Conservation (phyloP, 768 basidiomycete genomes). For the Leucocoprinus sp. region DNA sequence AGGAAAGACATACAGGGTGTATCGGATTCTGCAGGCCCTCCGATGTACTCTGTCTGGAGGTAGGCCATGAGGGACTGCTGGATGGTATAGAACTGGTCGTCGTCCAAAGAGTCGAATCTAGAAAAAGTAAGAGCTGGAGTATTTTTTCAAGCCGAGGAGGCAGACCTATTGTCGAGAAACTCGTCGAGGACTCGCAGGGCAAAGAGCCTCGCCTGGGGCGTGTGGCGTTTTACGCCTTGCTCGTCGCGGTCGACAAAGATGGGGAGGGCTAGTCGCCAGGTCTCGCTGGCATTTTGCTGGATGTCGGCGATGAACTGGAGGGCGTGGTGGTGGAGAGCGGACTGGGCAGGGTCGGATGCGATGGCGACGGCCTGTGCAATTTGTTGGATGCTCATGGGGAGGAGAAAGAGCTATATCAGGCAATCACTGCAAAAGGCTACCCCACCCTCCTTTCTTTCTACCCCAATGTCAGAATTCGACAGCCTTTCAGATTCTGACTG, state of each 20-base stretch:
- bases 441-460: background rate
- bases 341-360: conserved; percentile 73
- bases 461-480: conserved; percentile 48
- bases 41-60: conserved; percentile 82
- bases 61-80: conserved; percentile 76
- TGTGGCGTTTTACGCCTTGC: conserved; percentile 60
- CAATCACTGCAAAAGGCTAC: conserved; percentile 10
- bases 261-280: conserved; percentile 76
- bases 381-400: conserved; percentile 64
- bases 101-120: conserved; percentile 62
- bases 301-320: conserved; percentile 74
- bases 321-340: conserved; percentile 74
- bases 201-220: conserved; percentile 69
- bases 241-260: conserved; percentile 59
- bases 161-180: conserved; percentile 79
- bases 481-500: conserved; percentile 74
- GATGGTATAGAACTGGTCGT: conserved; percentile 59
- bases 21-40: conserved; percentile 74
- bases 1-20: conserved; percentile 59
- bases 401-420: background rate
- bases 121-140: conserved; percentile 1
- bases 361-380: conserved; percentile 81
- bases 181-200: conserved; percentile 75
- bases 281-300: conserved; percentile 63
- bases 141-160: no score